Evolutionary conservation across 352 stramenopile species (phyloP).

Genomic region (Globisporangium cylindrosporum): DNA sequence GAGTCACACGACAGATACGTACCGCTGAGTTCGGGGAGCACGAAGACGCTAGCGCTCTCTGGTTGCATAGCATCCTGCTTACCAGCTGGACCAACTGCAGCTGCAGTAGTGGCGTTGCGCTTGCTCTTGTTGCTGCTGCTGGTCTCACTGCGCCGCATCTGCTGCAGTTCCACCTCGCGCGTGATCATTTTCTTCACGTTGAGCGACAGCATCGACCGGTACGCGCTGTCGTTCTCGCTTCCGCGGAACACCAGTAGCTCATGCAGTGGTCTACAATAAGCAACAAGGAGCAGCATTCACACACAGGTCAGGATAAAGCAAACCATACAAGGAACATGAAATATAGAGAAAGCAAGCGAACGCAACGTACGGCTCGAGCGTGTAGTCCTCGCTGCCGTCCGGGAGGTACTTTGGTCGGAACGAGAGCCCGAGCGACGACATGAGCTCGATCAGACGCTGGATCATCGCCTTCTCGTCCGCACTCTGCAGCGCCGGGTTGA

Average conservation of each 20-base stretch:
- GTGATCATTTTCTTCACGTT: slow-evolving; percentile 73
- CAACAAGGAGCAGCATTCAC: not conserved
- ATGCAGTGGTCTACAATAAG: slow-evolving; percentile 48
- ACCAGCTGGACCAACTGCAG: slow-evolving; percentile 9
- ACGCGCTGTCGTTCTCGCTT: slow-evolving; percentile 28
- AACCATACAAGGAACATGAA: slow-evolving; percentile 4
- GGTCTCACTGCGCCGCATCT: slow-evolving; percentile 66
- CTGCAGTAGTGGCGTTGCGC: not conserved
- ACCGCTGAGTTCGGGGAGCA: slow-evolving; percentile 57
- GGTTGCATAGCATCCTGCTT: slow-evolving; percentile 18
- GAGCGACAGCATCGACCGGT: slow-evolving; percentile 47
- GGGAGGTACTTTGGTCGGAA: slow-evolving; percentile 67
- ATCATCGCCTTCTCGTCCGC: slow-evolving; percentile 70
- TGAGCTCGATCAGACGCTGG: slow-evolving; percentile 66
- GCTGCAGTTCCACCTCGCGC: slow-evolving; percentile 76
- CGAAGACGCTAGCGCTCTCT: slow-evolving; percentile 33
- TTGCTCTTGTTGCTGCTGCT: slow-evolving; percentile 12
- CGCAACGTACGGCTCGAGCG: slow-evolving; percentile 80
- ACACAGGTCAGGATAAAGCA: not conserved
- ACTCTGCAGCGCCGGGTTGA: slow-evolving; percentile 54
- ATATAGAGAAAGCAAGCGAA: slow-evolving; percentile 12
- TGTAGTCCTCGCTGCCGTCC: slow-evolving; percentile 70
- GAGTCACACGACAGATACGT: slow-evolving; percentile 13
- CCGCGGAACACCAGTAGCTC: slow-evolving; percentile 64
- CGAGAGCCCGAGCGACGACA: slow-evolving; percentile 73